Evolutionary conservation across 192 early-diverging fungal genomes (phyloP).

Genomic region (Chytriomyces hyalinus): DNA sequence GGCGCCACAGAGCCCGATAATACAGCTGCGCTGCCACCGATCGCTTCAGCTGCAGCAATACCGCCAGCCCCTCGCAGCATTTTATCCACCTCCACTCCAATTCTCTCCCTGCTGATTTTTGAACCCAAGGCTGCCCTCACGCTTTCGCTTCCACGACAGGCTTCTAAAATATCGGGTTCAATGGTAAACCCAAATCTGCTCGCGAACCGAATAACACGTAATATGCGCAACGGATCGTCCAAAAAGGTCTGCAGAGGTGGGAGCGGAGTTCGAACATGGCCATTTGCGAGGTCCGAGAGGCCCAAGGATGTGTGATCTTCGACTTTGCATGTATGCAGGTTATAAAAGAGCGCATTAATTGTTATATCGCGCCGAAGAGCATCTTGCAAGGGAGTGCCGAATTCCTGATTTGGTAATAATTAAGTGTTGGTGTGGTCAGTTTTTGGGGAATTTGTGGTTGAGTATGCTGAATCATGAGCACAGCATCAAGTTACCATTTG

Average conservation of each 20-base stretch:
- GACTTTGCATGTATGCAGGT: slow-evolving; percentile 79
- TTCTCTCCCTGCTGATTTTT: slow-evolving; percentile 91
- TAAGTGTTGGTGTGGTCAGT: neutral
- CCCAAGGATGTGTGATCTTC: slow-evolving; percentile 86
- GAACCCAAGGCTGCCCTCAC: slow-evolving; percentile 62
- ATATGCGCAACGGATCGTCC: slow-evolving; percentile 93
- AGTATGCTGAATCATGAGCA: neutral
- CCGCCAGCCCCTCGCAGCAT: slow-evolving; percentile 71
- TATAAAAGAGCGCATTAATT: slow-evolving; percentile 98
- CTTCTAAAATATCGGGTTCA: slow-evolving; percentile 66
- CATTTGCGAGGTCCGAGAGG: slow-evolving; percentile 70
- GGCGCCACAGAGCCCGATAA: slow-evolving; percentile 43
- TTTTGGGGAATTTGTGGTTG: neutral
- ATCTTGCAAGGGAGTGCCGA: slow-evolving; percentile 91
- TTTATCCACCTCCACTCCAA: slow-evolving; percentile 92
- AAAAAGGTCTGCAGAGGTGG: slow-evolving; percentile 84
- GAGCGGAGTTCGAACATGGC: slow-evolving; percentile 89
- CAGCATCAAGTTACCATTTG: slow-evolving; percentile 36
- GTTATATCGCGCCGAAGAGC: slow-evolving; percentile 95
- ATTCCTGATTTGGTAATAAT: slow-evolving; percentile 46
- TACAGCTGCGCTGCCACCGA: slow-evolving; percentile 60
- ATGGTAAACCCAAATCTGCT: slow-evolving; percentile 83
- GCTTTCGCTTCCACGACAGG: slow-evolving; percentile 30
- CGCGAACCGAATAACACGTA: slow-evolving; percentile 95
- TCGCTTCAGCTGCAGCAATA: slow-evolving; percentile 54